Evolutionary conservation across 768 basidiomycete species (phyloP), one percentile per base, ranked within the genome.

Genomic region (Rhodocollybia butyracea): DNA sequence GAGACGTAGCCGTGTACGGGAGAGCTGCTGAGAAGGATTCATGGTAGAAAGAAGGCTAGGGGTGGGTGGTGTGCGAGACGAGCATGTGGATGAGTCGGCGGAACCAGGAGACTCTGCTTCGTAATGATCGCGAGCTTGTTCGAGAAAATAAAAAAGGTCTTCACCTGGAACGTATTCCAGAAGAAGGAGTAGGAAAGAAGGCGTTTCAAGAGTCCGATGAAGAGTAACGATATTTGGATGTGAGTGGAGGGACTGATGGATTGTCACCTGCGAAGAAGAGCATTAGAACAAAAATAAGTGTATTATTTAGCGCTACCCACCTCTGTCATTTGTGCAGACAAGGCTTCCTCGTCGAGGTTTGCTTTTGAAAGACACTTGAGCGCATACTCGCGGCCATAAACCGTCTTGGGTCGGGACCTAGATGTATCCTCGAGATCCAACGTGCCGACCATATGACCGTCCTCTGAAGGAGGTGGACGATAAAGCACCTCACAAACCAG

Each of bases 101-200:
- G 70, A 63, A 58, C 64, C 65, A 38, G 71, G 68, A 24, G 73
- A 61, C 57, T 80, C 55, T 47, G 58, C 51, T 55, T 87, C 85
- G 69, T 84, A 84, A 70, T 91, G 88, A 71, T 96, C 94, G 69
- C 89, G 86, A 59, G 91, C 86, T 76, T 97, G 93, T 76, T 98
- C 95, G 47, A 99, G 82, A 80, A 98, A 99, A 74, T 94, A 99
- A 72, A 94, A 99, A 60, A 98, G 77, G 71, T 99, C 96, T 72
- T 97, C 91, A 48, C 96, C 96, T 15, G 94, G 94, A 59, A 97
- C 95, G 67, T 88, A 93, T 76, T 99, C 96, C 61, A 99, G 79
- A 43, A 99, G 78, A 61, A 99, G 86, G 60, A 98, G 86, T 6
- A 99, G 77, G 70, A 91, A 97, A 29, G 92, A 87, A 53, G 84